These are phyloP conservation scores for Solanum aculeatissimum DNA, from an alignment of 305 asterid species.

Conservation along the genomic window DNA sequence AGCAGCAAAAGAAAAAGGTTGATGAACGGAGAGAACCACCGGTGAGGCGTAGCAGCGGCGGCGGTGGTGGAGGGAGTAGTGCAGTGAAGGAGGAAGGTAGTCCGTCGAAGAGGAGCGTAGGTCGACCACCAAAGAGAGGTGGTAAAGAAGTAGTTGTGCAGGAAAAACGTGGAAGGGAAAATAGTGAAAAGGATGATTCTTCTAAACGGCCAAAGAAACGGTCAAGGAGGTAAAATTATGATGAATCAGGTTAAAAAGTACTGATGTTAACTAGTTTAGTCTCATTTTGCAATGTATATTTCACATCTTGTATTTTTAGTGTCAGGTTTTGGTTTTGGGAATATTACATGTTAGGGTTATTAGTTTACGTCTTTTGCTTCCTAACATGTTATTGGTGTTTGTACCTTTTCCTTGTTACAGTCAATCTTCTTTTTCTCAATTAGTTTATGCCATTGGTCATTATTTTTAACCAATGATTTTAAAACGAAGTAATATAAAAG, in stretches of 20 bases:
- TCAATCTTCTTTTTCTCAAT: background rate
- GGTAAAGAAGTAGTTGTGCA: background rate
- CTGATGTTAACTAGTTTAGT: background rate
- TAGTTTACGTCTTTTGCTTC: background rate
- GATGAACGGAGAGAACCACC: constrained; percentile 11
- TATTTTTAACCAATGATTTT: background rate
- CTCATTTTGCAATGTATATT: background rate
- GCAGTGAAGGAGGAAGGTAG: constrained; percentile 16
- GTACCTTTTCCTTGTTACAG: background rate
- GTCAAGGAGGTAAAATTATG: constrained; percentile 8
- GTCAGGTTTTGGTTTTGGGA: background rate
- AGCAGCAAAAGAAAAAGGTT: constrained; percentile 10
- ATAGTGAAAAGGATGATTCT: constrained; percentile 9
- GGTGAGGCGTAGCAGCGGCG: background rate
- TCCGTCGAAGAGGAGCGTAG: constrained; percentile 12
- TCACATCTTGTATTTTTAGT: background rate
- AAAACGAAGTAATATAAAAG: too few species aligned
- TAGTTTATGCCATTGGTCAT: background rate
- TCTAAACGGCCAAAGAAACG: constrained; percentile 25
- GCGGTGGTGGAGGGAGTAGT: background rate
- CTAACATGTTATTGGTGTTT: background rate
- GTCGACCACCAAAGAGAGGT: constrained; percentile 23
- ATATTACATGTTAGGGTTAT: background rate
- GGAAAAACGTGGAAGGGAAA: constrained; percentile 21
- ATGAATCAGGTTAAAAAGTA: background rate